Base-by-base conservation (phyloP, 2,329 filamentous ascomycete genomes). In the Coniochaeta hoffmannii region DNA sequence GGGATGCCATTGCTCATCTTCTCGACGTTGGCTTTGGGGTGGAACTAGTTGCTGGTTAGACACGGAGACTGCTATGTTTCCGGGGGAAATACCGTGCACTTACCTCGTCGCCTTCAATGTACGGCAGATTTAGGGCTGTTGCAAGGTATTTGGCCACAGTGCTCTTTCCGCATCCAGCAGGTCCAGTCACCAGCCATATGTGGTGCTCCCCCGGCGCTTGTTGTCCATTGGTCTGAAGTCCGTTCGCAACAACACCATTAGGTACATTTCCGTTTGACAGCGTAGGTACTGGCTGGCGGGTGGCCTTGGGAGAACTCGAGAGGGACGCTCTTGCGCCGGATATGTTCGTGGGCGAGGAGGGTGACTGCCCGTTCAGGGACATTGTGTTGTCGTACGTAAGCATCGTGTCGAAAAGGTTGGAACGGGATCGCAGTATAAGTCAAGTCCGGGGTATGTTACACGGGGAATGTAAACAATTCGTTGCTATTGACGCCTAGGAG, bases 1-100 rank as follows among this genome's bases (percentile, higher is more conserved):
- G 94, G 91, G 56, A 85, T 86, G 62, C 90, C 90, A 62, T 79
- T 80, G 66, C 82, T 79, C 94, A 99, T 99, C 73, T 97, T 99
- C 55, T 92, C 86, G 63, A 92, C 86, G 73, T 93, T 97, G 65
- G 87, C 78, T 31, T 80, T 73, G 0, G 89, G 85, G 61, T 91
- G 89, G 68, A 86, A 96, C 84, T 87, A 62, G 2, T 28, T 11
- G n/a, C n/a, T 1, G 22, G n/a, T 53, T 53, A 57, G 36, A 11
- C 55, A 50, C 44, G 35, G n/a, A 53, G 35, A 53, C 26, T 31
- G 32, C 24, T 24, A 31, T 31, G 14, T 17, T 49, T 28, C 41
- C 49, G 55, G 11, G 38, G 14, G 36, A 10, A 28, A 26, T 44
- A 30, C 35, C 15, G 28, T n/a, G 28, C 15, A 74, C 82, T 62